A percentile compares a stretch with the other conserved stretches of the same genome.
Conservation (phyloP, 805 yeast genomes). For the Metschnikowia matae region DNA sequence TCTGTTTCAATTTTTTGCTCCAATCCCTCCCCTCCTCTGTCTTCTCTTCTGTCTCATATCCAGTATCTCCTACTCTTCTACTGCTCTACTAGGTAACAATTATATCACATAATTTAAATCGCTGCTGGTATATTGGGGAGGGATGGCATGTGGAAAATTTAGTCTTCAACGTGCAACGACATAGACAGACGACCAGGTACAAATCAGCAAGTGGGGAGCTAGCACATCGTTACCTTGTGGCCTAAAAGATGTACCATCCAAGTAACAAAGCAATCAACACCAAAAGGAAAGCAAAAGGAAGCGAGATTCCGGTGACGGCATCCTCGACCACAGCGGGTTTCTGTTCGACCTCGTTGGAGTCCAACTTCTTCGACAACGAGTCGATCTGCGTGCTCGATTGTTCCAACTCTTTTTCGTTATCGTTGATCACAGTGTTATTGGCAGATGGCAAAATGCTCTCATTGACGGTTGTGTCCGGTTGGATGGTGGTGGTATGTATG, state of each 20-base stretch:
- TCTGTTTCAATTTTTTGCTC: no score
- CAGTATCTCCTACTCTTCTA: no score
- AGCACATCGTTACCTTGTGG: neutral
- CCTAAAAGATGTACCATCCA: slow-evolving; percentile 69
- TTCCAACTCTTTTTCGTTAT: slow-evolving; percentile 28
- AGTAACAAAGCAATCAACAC: slow-evolving; percentile 51
- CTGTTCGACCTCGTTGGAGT: slow-evolving; percentile 30
- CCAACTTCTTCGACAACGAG: slow-evolving; percentile 42
- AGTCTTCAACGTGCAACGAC: neutral
- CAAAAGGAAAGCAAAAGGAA: slow-evolving; percentile 48
- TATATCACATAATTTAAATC: slow-evolving; percentile 1
- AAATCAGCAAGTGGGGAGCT: neutral
- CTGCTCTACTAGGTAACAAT: neutral
- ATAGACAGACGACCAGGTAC: neutral
- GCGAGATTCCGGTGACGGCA: slow-evolving; percentile 47
- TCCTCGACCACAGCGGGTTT: slow-evolving; percentile 21
- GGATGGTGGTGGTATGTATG: slow-evolving; percentile 4
- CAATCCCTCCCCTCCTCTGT: no score
- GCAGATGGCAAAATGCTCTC: slow-evolving; percentile 9
- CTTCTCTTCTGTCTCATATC: no score
- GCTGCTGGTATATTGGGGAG: neutral
- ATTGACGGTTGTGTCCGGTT: slow-evolving; percentile 6
- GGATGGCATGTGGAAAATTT: neutral
- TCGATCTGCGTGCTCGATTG: slow-evolving; percentile 41
- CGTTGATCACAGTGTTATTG: slow-evolving; percentile 10